A percentile compares a stretch with the other conserved stretches of the same genome.
These are phyloP conservation scores for Thermoascus crustaceus DNA, from an alignment of 2,329 filamentous ascomycete genomes.

Conservation along the genomic window DNA sequence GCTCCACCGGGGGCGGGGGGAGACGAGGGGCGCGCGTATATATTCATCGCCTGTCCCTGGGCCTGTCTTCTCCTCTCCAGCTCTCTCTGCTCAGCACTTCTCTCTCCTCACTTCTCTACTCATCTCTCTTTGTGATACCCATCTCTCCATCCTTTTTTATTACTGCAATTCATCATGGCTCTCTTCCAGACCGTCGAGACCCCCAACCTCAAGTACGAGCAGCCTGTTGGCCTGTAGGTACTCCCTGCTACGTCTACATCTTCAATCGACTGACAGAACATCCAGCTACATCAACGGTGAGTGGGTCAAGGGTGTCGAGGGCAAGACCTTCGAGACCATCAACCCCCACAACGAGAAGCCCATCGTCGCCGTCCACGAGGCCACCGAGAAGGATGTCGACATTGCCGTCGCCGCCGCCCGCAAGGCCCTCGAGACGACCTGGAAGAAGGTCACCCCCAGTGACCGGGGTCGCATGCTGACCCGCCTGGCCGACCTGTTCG, in stretches of 20 bases:
- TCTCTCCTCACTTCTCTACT: conserved; percentile 1
- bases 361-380: conserved; percentile 75
- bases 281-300: conserved; percentile 65
- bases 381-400: conserved; percentile 68
- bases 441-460: conserved; percentile 61
- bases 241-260: neutral
- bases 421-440: conserved; percentile 70
- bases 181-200: conserved; percentile 32
- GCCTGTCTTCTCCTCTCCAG: neutral
- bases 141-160: neutral
- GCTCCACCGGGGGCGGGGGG: no score
- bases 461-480: conserved; percentile 60
- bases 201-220: conserved; percentile 33
- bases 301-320: conserved; percentile 73
- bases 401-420: conserved; percentile 77
- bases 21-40: no score
- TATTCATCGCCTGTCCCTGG: no score
- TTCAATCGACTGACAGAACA: neutral
- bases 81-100: neutral
- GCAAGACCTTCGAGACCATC: conserved; percentile 86
- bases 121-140: conserved; percentile 7
- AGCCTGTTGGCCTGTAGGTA: conserved; percentile 33
- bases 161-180: conserved; percentile 30
- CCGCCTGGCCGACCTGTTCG: conserved; percentile 72
- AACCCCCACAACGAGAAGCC: conserved; percentile 80